phyloP scores from a whole-genome alignment of 352 stramenopile species.

The Phytophthora boehmeriae region DNA sequence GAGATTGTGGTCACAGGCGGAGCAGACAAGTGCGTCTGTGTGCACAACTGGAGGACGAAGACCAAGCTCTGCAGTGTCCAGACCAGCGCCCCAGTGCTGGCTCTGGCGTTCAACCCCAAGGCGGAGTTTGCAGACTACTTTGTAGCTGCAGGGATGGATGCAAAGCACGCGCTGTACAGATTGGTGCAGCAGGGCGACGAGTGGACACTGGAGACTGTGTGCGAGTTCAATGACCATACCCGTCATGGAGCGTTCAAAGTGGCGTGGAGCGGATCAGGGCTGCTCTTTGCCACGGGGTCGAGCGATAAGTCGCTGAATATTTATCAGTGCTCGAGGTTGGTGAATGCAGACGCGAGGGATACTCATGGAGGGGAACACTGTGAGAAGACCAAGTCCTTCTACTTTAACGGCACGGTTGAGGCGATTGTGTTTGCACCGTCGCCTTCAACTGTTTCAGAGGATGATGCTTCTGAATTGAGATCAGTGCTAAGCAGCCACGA shows the following conservation, averaged over 20 bases:
- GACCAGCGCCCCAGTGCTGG: constrained; percentile 57
- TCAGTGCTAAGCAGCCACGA: constrained; percentile 25
- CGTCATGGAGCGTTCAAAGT: constrained; percentile 70
- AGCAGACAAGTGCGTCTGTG: constrained; percentile 75
- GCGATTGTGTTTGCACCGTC: constrained; percentile 62
- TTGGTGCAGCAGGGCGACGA: constrained; percentile 37
- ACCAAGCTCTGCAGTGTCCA: constrained; percentile 46
- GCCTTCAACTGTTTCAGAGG: not conserved
- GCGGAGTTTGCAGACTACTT: constrained; percentile 52
- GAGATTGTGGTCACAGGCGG: constrained; percentile 66
- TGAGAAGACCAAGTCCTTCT: constrained; percentile 82
- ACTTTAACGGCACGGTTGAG: constrained; percentile 85
- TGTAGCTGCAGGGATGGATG: constrained; percentile 76
- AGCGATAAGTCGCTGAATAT: constrained; percentile 81
- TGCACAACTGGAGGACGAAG: constrained; percentile 67
- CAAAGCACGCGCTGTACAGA: constrained; percentile 60
- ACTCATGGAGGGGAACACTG: constrained; percentile 22
- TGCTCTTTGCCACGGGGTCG: constrained; percentile 71
- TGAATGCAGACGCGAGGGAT: constrained; percentile 1
- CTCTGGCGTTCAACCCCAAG: constrained; percentile 65
- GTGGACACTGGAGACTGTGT: constrained; percentile 50
- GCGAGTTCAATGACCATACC: constrained; percentile 72
- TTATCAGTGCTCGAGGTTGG: constrained; percentile 51
- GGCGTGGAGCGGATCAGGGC: constrained; percentile 59
- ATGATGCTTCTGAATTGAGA: not conserved